These are phyloP conservation scores for Fusarium sp. DNA, from an alignment of 2,329 filamentous ascomycete genomes.

Conservation along the genomic window DNA sequence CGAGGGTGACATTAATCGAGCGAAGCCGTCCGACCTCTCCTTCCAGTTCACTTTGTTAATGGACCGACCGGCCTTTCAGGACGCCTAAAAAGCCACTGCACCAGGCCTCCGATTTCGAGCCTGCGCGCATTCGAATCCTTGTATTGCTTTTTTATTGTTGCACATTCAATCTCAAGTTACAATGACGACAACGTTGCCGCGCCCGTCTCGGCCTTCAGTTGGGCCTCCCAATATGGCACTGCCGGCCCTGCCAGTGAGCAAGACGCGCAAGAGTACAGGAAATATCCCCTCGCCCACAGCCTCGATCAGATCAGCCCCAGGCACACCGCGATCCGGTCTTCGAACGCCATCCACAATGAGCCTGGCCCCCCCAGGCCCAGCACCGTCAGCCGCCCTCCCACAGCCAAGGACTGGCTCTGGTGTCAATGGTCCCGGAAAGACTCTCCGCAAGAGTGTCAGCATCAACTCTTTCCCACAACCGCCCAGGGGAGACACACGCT, in stretches of 20 bases:
- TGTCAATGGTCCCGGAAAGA: slow-evolving; percentile 71
- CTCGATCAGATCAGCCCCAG: slow-evolving; percentile 54
- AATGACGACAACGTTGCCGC: slow-evolving; percentile 69
- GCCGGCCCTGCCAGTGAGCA: slow-evolving; percentile 78
- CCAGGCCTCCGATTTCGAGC: slow-evolving; percentile 32
- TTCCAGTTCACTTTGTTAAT: slow-evolving; percentile 40
- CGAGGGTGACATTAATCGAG: slow-evolving; percentile 27
- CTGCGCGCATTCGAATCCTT: slow-evolving; percentile 31
- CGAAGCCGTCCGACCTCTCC: slow-evolving; percentile 19
- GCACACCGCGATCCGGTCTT: slow-evolving; percentile 66
- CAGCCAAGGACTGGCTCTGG: slow-evolving; percentile 65
- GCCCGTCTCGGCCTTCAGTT: slow-evolving; percentile 72
- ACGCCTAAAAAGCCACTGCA: slow-evolving; percentile 36
- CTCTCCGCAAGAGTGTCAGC: slow-evolving; percentile 87
- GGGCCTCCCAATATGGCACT: slow-evolving; percentile 78
- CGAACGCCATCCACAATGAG: slow-evolving; percentile 68
- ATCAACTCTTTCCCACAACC: slow-evolving; percentile 95
- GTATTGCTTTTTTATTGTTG: slow-evolving; percentile 10
- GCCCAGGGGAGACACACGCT: slow-evolving; percentile 71
- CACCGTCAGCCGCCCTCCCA: slow-evolving; percentile 64
- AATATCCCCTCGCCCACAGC: slow-evolving; percentile 52
- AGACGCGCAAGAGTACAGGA: slow-evolving; percentile 75
- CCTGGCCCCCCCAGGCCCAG: slow-evolving; percentile 63
- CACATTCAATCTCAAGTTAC: slow-evolving; percentile 11
- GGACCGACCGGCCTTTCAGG: slow-evolving; percentile 41